Percentiles rank a stretch among this genome's conserved stretches.
Conservation (phyloP, 108 stramenopile species). For the Nitzschia putrida region DNA sequence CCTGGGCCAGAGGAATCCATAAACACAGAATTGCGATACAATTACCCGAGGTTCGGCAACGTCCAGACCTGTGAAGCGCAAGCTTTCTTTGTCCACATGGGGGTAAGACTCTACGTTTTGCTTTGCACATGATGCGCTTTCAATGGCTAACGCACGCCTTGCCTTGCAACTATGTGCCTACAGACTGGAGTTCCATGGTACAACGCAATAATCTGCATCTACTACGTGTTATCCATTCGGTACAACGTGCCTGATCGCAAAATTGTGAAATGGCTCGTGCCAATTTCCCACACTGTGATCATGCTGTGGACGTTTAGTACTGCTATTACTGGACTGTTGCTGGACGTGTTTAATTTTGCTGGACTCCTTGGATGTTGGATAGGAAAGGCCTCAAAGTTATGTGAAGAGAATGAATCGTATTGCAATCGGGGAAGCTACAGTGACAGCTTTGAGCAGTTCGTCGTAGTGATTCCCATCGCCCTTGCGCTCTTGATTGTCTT, state of each 20-base stretch:
- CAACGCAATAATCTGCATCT: not conserved
- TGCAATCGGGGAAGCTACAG: not conserved
- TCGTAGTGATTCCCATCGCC: not conserved
- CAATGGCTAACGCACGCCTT: not conserved
- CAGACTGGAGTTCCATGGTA: not conserved
- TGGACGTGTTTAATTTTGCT: not conserved
- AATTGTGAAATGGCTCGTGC: not conserved
- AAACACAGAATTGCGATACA: not conserved
- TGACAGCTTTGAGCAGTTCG: not conserved
- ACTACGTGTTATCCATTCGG: not conserved
- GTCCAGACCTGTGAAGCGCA: not conserved
- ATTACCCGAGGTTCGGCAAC: not conserved
- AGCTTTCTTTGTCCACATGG: conserved; percentile 3
- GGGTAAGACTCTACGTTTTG: not conserved
- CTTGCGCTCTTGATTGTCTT: not conserved
- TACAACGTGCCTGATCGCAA: not conserved
- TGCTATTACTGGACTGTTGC: not conserved
- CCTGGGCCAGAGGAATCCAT: not conserved
- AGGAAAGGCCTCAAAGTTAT: not conserved
- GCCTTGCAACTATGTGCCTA: not conserved
- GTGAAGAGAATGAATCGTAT: not conserved
- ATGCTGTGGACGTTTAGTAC: not conserved
- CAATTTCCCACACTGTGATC: not conserved
- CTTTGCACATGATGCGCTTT: too few species aligned
- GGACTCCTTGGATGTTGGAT: not conserved